phyloP scores from a whole-genome alignment of 2,329 filamentous ascomycete genomes.

The Penicillium sp. region DNA sequence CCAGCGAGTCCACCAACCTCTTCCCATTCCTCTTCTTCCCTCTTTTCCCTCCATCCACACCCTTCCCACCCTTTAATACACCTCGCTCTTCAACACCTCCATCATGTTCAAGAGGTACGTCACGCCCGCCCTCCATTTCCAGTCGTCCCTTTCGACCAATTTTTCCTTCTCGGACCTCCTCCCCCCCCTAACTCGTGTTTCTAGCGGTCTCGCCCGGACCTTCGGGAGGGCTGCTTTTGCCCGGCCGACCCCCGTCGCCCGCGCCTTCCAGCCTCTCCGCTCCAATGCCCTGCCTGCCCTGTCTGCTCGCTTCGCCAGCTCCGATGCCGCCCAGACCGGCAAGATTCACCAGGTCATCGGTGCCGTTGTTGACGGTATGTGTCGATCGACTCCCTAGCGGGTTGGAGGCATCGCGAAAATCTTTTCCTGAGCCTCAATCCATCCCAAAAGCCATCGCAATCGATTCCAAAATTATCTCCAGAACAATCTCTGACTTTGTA shows the following conservation, averaged over 20 bases:
- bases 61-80: slow-evolving; percentile 22
- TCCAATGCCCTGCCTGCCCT: slow-evolving; percentile 59
- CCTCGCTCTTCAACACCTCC: slow-evolving; percentile 47
- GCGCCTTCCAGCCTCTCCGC: slow-evolving; percentile 56
- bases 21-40: slow-evolving; percentile 36
- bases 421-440: slow-evolving; percentile 40
- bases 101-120: slow-evolving; percentile 63
- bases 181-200: slow-evolving; percentile 16
- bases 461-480: slow-evolving; percentile 26
- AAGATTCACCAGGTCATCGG: slow-evolving; percentile 84
- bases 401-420: slow-evolving; percentile 40
- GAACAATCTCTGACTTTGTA: slow-evolving; percentile 31
- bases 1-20: slow-evolving; percentile 33
- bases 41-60: slow-evolving; percentile 27
- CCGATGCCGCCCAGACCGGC: slow-evolving; percentile 57
- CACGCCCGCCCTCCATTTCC: slow-evolving; percentile 12
- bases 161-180: slow-evolving; percentile 32
- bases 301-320: slow-evolving; percentile 61
- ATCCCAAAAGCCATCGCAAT: slow-evolving; percentile 35
- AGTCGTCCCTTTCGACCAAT: slow-evolving; percentile 17
- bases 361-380: slow-evolving; percentile 96
- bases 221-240: slow-evolving; percentile 60
- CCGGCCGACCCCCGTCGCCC: slow-evolving; percentile 54
- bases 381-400: slow-evolving; percentile 23
- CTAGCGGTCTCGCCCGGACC: slow-evolving; percentile 64